Conservation (phyloP, 148 eudicot genomes). For the Drosera capensis region DNA sequence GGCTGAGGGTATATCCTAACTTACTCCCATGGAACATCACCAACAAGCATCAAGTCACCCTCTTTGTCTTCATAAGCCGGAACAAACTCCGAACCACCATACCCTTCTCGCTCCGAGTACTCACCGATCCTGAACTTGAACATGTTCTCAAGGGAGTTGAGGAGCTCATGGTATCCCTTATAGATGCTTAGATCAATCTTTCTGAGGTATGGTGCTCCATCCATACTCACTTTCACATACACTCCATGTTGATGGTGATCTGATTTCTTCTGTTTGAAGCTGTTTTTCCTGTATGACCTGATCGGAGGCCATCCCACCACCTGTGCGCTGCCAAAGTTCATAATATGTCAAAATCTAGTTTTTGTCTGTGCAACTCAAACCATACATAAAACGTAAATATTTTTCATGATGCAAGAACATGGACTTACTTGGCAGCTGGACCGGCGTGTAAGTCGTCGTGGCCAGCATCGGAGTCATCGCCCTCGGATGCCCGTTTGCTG, state of each 20-base stretch:
- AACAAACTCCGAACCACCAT: constrained; percentile 9
- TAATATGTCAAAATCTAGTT: neutral
- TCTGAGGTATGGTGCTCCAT: constrained; percentile 9
- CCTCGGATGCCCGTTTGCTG: constrained; percentile 4
- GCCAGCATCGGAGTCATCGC: neutral
- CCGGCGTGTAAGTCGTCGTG: neutral
- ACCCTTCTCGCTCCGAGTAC: constrained; percentile 11
- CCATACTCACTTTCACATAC: constrained; percentile 13
- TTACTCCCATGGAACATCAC: constrained; percentile 13
- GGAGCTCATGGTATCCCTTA: constrained; percentile 9
- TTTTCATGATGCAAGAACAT: too few species aligned
- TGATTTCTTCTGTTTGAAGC: constrained; percentile 1
- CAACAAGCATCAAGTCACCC: constrained; percentile 13
- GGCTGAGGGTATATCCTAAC: neutral
- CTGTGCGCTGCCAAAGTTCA: constrained; percentile 4
- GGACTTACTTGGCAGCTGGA: constrained; percentile 3
- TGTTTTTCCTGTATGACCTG: constrained; percentile 9
- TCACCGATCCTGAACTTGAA: constrained; percentile 11
- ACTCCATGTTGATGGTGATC: too few species aligned
- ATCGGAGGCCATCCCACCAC: constrained; percentile 14
- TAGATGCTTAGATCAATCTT: constrained; percentile 5
- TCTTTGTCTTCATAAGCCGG: constrained; percentile 14
- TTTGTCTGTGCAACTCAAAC: neutral
- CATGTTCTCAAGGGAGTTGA: constrained; percentile 7
- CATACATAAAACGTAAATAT: neutral